Evolutionary conservation across 1,139 yeast species (phyloP).

Genomic region (Sugiyamaella japonica): DNA sequence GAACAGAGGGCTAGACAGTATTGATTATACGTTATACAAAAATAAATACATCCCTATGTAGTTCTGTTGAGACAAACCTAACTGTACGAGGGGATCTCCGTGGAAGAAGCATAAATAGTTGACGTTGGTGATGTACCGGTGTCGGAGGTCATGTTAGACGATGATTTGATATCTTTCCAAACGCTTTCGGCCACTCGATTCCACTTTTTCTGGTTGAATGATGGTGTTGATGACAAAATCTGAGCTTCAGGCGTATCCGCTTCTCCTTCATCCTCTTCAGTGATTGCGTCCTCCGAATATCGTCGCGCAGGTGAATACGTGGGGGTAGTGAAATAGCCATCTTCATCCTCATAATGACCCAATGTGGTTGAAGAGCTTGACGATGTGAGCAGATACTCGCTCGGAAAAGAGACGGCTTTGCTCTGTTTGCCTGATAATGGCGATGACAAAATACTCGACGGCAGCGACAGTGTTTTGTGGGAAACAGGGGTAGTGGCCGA

Average conservation of each 20-base stretch:
- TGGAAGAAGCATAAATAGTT: constrained; percentile 6
- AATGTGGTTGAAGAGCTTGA: constrained; percentile 6
- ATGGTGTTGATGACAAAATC: not conserved
- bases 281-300: constrained; percentile 15
- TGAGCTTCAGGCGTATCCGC: not conserved
- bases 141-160: not conserved
- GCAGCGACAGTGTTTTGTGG: not conserved
- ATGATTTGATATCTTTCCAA: constrained; percentile 9
- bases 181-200: constrained; percentile 13
- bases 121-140: not conserved
- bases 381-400: not conserved
- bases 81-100: constrained; percentile 7
- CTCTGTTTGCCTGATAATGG: not conserved
- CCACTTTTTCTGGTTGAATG: constrained; percentile 12
- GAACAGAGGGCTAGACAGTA: too few species aligned
- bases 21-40: not conserved
- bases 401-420: constrained; percentile 1
- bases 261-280: constrained; percentile 17
- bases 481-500: not conserved
- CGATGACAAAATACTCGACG: not conserved
- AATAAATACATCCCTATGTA: constrained; percentile 1
- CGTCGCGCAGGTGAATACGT: constrained; percentile 15
- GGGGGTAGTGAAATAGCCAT: constrained; percentile 16
- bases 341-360: constrained; percentile 22
- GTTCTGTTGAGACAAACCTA: not conserved